Evolutionary conservation across 331 rosid genomes (phyloP).

Genomic region (Erythrophleum ivorense): DNA sequence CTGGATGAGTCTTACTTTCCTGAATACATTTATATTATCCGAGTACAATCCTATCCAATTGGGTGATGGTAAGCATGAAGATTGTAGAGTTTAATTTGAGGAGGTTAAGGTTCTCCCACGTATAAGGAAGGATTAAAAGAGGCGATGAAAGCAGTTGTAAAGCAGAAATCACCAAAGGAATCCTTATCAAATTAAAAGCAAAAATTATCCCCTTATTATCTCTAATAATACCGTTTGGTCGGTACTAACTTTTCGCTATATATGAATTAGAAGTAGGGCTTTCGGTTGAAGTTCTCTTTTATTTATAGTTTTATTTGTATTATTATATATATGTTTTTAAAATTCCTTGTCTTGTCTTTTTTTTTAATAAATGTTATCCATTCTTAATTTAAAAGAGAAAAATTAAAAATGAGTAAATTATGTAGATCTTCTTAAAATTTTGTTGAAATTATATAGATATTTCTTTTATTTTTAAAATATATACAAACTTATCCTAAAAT

Average conservation of each 20-base stretch:
- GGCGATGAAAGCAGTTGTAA: neutral
- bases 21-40: no score
- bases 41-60: neutral
- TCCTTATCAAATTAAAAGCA: slow-evolving; percentile 3
- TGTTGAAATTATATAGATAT: neutral
- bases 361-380: neutral
- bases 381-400: neutral
- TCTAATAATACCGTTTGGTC: neutral
- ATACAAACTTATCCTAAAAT: no score
- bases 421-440: neutral
- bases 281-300: slow-evolving; percentile 3
- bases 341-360: neutral
- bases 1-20: neutral
- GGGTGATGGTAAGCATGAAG: neutral
- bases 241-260: neutral
- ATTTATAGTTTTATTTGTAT: neutral
- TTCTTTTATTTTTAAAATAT: no score
- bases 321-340: neutral
- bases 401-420: neutral
- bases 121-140: no score
- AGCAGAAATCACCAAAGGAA: slow-evolving; percentile 19
- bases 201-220: neutral
- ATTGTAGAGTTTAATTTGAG: neutral
- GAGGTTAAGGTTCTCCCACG: slow-evolving; percentile 1
- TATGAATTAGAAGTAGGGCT: neutral